phyloP scores from a whole-genome alignment of 2,329 filamentous ascomycete genomes.

The Colletotrichum eremochloae region DNA sequence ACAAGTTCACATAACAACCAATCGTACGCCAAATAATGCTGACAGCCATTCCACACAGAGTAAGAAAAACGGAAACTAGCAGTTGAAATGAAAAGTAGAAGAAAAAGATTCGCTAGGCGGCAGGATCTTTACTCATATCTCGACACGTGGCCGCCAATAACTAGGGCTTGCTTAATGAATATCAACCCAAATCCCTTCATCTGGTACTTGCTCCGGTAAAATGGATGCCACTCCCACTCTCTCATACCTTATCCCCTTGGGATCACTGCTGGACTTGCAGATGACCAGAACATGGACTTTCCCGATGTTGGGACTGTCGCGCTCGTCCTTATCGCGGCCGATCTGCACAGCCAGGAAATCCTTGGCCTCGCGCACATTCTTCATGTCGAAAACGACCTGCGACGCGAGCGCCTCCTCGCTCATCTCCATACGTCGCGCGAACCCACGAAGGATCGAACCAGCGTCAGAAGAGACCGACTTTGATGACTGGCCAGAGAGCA shows the following conservation, averaged over 20 bases:
- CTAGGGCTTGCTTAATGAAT: not conserved
- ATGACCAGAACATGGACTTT: conserved; percentile 20
- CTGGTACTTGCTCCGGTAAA: not conserved
- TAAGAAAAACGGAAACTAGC: not conserved
- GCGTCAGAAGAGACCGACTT: not conserved
- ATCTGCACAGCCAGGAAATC: conserved; percentile 3
- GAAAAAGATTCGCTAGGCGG: not conserved
- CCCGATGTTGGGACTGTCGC: not conserved
- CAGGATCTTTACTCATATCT: fast-evolving
- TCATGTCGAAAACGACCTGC: conserved; percentile 6
- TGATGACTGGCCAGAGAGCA: not conserved
- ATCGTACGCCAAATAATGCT: not conserved
- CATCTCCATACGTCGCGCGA: conserved; percentile 11
- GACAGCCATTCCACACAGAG: not conserved
- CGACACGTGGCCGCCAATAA: not conserved
- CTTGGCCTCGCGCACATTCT: not conserved
- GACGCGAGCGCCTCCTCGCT: not conserved
- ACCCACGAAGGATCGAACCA: not conserved
- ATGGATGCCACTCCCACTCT: conserved; percentile 21
- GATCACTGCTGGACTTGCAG: not conserved
- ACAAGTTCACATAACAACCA: not conserved
- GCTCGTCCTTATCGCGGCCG: conserved; percentile 10
- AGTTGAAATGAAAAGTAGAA: not conserved
- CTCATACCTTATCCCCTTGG: not conserved
- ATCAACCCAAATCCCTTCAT: conserved; percentile 12